phyloP scores from a whole-genome alignment of 169 alveolate genomes.

The Cryptosporidium parvum region DNA sequence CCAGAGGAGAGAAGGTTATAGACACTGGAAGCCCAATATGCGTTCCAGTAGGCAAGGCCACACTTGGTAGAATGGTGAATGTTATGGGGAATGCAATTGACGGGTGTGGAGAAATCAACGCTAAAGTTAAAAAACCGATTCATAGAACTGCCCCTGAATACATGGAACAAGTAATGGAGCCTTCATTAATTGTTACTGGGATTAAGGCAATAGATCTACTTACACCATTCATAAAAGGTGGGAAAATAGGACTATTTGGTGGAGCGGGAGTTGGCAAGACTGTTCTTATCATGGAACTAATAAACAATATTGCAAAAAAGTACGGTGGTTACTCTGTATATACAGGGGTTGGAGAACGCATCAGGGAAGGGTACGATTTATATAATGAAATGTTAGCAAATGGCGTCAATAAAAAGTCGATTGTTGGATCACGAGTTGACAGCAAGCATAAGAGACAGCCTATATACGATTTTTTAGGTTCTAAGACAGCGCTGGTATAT shows the following conservation, averaged over 20 bases:
- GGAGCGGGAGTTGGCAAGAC: slow-evolving; percentile 99
- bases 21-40: slow-evolving; percentile 96
- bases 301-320: slow-evolving; percentile 96
- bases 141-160: slow-evolving; percentile 97
- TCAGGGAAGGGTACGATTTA: slow-evolving; percentile 98
- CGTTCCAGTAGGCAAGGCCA: slow-evolving; percentile 90
- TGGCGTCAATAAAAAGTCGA: slow-evolving; percentile 84
- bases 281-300: slow-evolving; percentile 97
- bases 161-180: slow-evolving; percentile 93
- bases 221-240: slow-evolving; percentile 98
- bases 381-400: slow-evolving; percentile 96
- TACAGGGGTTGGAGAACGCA: slow-evolving; percentile 99
- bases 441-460: slow-evolving; percentile 8
- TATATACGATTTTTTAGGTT: slow-evolving; percentile 88
- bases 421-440: slow-evolving; percentile 2
- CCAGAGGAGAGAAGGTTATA: slow-evolving; percentile 93
- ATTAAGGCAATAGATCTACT: slow-evolving; percentile 95
- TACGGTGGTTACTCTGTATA: slow-evolving; percentile 99
- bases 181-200: slow-evolving; percentile 93
- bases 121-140: slow-evolving; percentile 88
- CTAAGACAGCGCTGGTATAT: slow-evolving; percentile 97
- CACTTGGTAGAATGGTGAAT: slow-evolving; percentile 96
- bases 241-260: slow-evolving; percentile 98
- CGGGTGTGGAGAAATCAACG: slow-evolving; percentile 94
- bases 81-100: slow-evolving; percentile 98